Base-by-base conservation (phyloP, 2,329 filamentous ascomycete species). In the Diplocarpon mali region DNA sequence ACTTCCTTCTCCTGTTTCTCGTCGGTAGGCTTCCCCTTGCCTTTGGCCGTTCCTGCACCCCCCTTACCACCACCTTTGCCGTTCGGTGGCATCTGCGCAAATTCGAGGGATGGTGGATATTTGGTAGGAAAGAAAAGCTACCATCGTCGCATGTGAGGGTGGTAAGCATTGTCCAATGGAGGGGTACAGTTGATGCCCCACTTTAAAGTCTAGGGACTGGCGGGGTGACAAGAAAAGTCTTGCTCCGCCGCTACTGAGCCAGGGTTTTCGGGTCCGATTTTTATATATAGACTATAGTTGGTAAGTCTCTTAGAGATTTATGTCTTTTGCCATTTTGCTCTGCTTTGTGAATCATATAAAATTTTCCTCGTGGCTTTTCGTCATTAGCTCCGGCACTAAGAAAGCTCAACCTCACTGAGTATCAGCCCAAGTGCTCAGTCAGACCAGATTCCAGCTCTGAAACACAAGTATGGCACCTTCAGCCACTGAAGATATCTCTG, bases 11-110 rank as follows among this genome's bases (percentile, higher is more conserved):
- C 60, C 35, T 60, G 59, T 10, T 54, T 49, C 27, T 60, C 60
- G 44, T 69, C 69, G 15, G 58, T 54, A 50, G 69, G 68, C 42
- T 62, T 62, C 35, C 67, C 60, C 55, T 50, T 61, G 34, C 60
- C 62, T 13, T 58, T 60, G 20, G 57, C 59, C 30, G 59, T 60
- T 5, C 49, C 52, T 3, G 56, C 57, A 16, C 44, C 53, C 1
- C 56, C 53, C 44, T 56, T 59, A 15, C 55, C 56, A 14, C 48
- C 50, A 10, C 50, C 49, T 46, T 58, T 61, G 38, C 54, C 53
- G 49, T 60, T 60, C 13, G 57, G 55, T 38, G 58, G 47, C 57
- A 60, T 61, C 2, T 14, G 49, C n/a, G 37, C 32, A 29, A 35
- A 36, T 37, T 42, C 16, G 24, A 14, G n/a, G n/a, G 37, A 28